phyloP scores from a whole-genome alignment of 1,139 yeast species.

The Blastobotrys niveus region DNA sequence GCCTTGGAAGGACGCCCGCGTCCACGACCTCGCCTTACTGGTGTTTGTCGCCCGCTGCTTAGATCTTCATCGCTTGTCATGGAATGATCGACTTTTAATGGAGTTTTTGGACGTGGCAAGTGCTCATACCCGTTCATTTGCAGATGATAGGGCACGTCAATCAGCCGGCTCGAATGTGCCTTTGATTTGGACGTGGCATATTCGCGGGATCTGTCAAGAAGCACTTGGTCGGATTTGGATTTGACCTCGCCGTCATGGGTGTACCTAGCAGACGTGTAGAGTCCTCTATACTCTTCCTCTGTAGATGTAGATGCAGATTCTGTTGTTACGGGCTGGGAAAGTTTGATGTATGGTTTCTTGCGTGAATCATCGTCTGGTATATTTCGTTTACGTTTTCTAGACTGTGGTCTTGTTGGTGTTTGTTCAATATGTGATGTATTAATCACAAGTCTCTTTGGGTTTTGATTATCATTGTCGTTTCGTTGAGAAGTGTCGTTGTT shows the following conservation, averaged over 20 bases:
- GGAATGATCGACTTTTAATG: slow-evolving; percentile 15
- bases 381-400: no score
- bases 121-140: slow-evolving; percentile 17
- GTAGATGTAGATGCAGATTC: no score
- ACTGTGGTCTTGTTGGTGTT: no score
- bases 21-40: no score
- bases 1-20: no score
- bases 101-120: slow-evolving; percentile 18
- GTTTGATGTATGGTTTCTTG: no score
- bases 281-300: slow-evolving; percentile 6
- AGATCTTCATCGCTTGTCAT: no score
- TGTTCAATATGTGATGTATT: background rate
- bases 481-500: background rate
- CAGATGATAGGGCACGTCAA: slow-evolving; percentile 11
- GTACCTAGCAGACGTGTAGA: background rate
- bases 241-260: background rate
- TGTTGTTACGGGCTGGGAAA: no score
- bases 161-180: background rate
- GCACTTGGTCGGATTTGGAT: background rate
- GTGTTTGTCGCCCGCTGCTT: no score
- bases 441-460: background rate
- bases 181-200: background rate
- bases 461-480: background rate
- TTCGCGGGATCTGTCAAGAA: background rate
- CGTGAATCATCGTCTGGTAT: no score